Evolutionary conservation across 768 basidiomycete species (phyloP).

Genomic region (Xerocomellus intermedius): DNA sequence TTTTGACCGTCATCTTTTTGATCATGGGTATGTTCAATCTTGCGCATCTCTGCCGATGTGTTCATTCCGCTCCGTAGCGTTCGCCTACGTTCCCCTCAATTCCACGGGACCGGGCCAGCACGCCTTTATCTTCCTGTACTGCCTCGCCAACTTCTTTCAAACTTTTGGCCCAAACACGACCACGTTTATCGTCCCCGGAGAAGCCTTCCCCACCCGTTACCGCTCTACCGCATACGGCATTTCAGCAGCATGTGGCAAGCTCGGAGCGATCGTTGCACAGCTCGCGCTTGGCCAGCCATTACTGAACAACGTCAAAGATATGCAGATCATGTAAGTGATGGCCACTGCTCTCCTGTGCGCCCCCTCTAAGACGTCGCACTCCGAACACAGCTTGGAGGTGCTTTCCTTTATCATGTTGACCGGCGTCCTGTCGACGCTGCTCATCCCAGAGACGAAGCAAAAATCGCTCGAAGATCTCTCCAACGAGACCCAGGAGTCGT

Average conservation of each 20-base stretch:
- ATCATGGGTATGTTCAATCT: conserved; percentile 54
- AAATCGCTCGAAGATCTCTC: conserved; percentile 67
- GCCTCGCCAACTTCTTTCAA: conserved; percentile 18
- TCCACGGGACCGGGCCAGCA: conserved; percentile 49
- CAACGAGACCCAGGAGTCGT: conserved; percentile 64
- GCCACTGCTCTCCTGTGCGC: not conserved
- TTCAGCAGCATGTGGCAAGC: conserved; percentile 70
- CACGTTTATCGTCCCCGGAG: conserved; percentile 75
- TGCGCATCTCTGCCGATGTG: not conserved
- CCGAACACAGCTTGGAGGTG: conserved; percentile 54
- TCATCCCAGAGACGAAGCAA: conserved; percentile 79
- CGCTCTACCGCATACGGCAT: conserved; percentile 75
- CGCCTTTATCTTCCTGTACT: conserved; percentile 42
- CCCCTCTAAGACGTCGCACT: not conserved
- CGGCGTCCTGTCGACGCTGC: conserved; percentile 75
- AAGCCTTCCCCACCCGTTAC: conserved; percentile 77
- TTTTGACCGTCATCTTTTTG: conserved; percentile 64
- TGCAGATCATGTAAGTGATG: conserved; percentile 62
- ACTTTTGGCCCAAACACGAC: conserved; percentile 43
- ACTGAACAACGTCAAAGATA: conserved; percentile 52
- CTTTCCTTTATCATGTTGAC: conserved; percentile 86
- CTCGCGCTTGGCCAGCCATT: conserved; percentile 66
- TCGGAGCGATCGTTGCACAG: conserved; percentile 75
- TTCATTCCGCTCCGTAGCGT: conserved; percentile 40
- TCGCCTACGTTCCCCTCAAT: conserved; percentile 59